Conservation (phyloP, 2,329 filamentous ascomycete species). For the Pezicula rhizophila region DNA sequence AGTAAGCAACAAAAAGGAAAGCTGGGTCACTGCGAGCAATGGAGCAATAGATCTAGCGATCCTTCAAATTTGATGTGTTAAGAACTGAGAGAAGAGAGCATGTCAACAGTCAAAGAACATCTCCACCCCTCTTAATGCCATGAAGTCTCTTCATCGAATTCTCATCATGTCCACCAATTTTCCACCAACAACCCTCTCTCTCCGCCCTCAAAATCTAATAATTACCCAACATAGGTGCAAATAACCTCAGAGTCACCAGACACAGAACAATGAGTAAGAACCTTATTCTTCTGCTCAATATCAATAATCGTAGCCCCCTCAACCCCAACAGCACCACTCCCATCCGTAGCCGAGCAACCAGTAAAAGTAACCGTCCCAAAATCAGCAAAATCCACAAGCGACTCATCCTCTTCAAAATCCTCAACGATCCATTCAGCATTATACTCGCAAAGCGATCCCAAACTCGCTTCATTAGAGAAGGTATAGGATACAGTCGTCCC, state of each 20-base stretch:
- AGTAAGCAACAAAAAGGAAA: too few relatives aligned
- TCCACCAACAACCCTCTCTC: too few relatives aligned
- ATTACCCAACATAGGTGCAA: background rate
- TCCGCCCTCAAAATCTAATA: too few relatives aligned
- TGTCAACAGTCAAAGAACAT: too few relatives aligned
- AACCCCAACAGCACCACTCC: slow-evolving; percentile 18
- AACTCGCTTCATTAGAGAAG: slow-evolving; percentile 27
- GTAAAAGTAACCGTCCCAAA: slow-evolving; percentile 42
- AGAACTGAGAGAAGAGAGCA: too few relatives aligned
- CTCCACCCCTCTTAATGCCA: too few relatives aligned
- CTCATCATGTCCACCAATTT: too few relatives aligned
- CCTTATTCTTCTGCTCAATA: slow-evolving; percentile 30
- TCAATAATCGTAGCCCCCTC: slow-evolving; percentile 33
- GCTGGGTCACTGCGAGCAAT: too few relatives aligned
- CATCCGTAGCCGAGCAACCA: slow-evolving; percentile 27
- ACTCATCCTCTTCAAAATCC: slow-evolving; percentile 36
- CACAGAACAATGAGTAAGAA: slow-evolving; percentile 15
- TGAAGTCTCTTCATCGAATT: too few relatives aligned
- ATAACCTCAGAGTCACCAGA: background rate
- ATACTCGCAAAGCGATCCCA: slow-evolving; percentile 31
- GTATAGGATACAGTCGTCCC: slow-evolving; percentile 37
- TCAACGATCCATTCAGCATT: slow-evolving; percentile 47
- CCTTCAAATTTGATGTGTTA: too few relatives aligned
- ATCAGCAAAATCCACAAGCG: slow-evolving; percentile 38
- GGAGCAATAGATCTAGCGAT: too few relatives aligned